phyloP scores from a whole-genome alignment of 352 stramenopile species.

The Hyaloperonospora arabidopsidis region DNA sequence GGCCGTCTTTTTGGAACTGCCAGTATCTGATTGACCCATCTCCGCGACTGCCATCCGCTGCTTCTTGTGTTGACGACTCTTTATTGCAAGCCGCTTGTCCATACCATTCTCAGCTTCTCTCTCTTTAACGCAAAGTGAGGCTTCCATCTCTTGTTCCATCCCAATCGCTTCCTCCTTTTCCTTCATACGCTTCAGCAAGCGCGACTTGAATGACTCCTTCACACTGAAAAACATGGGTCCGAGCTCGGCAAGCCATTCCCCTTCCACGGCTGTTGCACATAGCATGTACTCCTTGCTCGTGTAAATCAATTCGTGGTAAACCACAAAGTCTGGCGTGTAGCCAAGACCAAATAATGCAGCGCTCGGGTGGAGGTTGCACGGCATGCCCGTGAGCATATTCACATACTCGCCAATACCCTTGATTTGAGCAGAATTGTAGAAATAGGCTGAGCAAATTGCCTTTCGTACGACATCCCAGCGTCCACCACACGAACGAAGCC shows the following conservation, averaged over 20 bases:
- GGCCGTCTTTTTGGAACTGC: slow-evolving; percentile 34
- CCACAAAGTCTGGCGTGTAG: slow-evolving; percentile 98
- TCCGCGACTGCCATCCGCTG: slow-evolving; percentile 57
- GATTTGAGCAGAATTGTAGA: slow-evolving; percentile 98
- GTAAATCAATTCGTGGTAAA: slow-evolving; percentile 99
- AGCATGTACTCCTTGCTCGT: slow-evolving; percentile 99
- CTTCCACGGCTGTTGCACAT: slow-evolving; percentile 96
- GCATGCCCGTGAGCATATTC: slow-evolving; percentile 99
- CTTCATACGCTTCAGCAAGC: slow-evolving; percentile 86
- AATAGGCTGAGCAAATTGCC: slow-evolving; percentile 98
- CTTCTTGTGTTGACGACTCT: slow-evolving; percentile 39
- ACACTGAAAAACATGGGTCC: slow-evolving; percentile 99
- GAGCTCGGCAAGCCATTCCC: slow-evolving; percentile 99
- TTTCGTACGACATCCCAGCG: slow-evolving; percentile 97
- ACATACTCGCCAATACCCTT: slow-evolving; percentile 99
- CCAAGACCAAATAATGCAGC: slow-evolving; percentile 96
- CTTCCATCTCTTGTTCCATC: slow-evolving; percentile 85
- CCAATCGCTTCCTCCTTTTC: slow-evolving; percentile 51
- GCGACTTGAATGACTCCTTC: slow-evolving; percentile 94
- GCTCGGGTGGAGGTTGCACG: slow-evolving; percentile 94
- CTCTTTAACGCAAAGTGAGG: slow-evolving; percentile 21
- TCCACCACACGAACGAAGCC: slow-evolving; percentile 83
- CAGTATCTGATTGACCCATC: slow-evolving; percentile 31
- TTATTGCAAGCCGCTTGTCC: slow-evolving; percentile 8
- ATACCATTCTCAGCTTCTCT: slow-evolving; percentile 15